These are phyloP conservation scores for Termitomyces sp. DNA, from an alignment of 768 basidiomycete species.

Conservation along the genomic window DNA sequence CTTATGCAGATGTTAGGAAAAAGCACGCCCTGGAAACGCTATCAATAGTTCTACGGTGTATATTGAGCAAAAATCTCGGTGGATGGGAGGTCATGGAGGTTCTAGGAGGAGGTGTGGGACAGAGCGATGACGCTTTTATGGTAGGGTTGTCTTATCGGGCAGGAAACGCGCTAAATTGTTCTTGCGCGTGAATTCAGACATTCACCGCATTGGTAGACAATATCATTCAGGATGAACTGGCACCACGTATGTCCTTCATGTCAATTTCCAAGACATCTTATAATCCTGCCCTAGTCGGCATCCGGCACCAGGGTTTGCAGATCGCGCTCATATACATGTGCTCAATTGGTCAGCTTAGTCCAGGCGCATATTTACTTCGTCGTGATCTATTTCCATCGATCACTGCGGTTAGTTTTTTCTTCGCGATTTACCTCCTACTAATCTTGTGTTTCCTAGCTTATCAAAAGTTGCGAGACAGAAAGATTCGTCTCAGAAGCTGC, in stretches of 20 bases:
- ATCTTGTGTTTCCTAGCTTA: conserved; percentile 32
- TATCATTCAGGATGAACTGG: conserved; percentile 36
- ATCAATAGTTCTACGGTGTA: conserved; percentile 35
- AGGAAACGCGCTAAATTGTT: background rate
- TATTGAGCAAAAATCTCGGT: conserved; percentile 52
- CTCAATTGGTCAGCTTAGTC: conserved; percentile 56
- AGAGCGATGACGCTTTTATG: conserved; percentile 56
- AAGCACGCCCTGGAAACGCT: conserved; percentile 49
- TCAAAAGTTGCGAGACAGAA: conserved; percentile 49
- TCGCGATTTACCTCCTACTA: too few species aligned
- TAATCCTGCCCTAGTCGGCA: conserved; percentile 26
- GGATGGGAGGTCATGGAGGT: conserved; percentile 75
- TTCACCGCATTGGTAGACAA: conserved; percentile 43
- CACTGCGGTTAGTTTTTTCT: conserved; percentile 31
- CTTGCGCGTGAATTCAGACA: conserved; percentile 25
- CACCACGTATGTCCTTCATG: conserved; percentile 33
- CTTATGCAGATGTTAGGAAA: conserved; percentile 29
- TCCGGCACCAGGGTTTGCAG: conserved; percentile 51
- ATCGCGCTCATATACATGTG: conserved; percentile 54
- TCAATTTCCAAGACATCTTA: background rate
- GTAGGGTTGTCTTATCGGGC: conserved; percentile 18
- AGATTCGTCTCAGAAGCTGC: conserved; percentile 54
- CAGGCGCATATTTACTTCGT: conserved; percentile 66
- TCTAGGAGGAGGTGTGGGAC: conserved; percentile 52
- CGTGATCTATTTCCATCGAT: conserved; percentile 55